Conservation (phyloP, 2,329 filamentous ascomycete genomes). For the Zopfia rhizophila region DNA sequence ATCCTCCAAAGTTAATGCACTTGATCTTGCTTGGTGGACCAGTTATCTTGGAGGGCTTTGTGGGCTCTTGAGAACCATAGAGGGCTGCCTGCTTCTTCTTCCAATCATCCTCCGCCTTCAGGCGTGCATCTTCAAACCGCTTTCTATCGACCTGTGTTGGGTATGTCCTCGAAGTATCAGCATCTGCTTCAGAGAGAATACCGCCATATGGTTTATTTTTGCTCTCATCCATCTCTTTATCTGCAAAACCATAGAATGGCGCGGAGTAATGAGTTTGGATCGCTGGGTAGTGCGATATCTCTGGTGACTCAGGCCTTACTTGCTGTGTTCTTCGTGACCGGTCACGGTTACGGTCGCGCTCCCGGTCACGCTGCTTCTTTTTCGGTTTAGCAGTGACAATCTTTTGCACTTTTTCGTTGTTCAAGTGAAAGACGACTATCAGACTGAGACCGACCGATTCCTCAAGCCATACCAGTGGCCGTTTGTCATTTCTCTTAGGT, state of each 20-base stretch:
- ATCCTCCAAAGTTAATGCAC: constrained; percentile 97
- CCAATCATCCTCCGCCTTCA: constrained; percentile 93
- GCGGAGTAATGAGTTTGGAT: constrained; percentile 75
- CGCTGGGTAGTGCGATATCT: constrained; percentile 66
- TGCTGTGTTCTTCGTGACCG: constrained; percentile 60
- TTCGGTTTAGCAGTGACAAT: constrained; percentile 70
- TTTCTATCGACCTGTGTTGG: constrained; percentile 83
- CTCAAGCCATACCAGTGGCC: constrained; percentile 49
- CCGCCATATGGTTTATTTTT: constrained; percentile 97
- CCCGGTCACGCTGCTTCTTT: constrained; percentile 51
- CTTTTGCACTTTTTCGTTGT: constrained; percentile 67
- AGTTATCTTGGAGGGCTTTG: constrained; percentile 68
- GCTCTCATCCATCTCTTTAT: constrained; percentile 86
- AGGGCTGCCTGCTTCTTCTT: constrained; percentile 74
- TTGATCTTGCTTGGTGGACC: constrained; percentile 96
- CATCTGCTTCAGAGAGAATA: constrained; percentile 87
- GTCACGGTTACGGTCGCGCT: constrained; percentile 56
- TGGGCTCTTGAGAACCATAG: constrained; percentile 68
- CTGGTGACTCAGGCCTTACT: constrained; percentile 48
- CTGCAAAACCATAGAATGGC: constrained; percentile 87
- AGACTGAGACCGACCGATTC: constrained; percentile 43
- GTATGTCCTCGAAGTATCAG: constrained; percentile 89
- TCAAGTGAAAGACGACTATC: constrained; percentile 48
- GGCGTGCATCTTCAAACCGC: constrained; percentile 88
- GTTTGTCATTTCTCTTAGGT: constrained; percentile 47